Evolutionary conservation across 805 yeast species (phyloP), one percentile per base, ranked within the genome.

Genomic region (Lipomyces sp.): DNA sequence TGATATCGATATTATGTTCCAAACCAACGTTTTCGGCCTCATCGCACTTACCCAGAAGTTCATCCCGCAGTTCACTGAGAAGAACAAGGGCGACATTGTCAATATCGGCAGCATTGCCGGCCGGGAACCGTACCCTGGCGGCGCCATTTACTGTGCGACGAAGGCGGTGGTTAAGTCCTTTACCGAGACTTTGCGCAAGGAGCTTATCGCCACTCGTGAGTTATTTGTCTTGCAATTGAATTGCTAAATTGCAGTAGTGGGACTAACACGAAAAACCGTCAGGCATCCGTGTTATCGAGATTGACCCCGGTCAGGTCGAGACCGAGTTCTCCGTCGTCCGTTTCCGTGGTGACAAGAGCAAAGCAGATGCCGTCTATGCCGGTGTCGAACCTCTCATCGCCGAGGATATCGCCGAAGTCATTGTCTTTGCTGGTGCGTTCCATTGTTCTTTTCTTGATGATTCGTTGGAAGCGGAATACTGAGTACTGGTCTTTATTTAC

Each of bases 11-110:
- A 80, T 76, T 41, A 87, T 88, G 88, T 82, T 86, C 69, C 76
- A 83, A 62, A 88, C 96, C 52, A 91, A 90, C 64, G 96, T 91
- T 2, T 65, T 87, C 50, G 97, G 96, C 2, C 74, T 90, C 68
- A 85, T 90, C 53, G 79, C 84, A 28, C 69, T 90, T 55, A 89
- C 96, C 5, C 96, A 91, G 68, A 81, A 83, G 4, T 76, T 89
- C 23, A 69, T 91, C 40, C 83, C 83, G 36, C 77, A 78, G 44
- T 79, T 90, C 77, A 82, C 84, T 65, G 73, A 74, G 50, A 82
- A 84, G 61, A 81, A 84, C 79, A 49, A 73, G 63, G 71, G 77
- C 16, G 86, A 81, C 58, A 76, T 83, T 55, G 78, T 82, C 59
- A 80, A 80, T 64, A 63, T 82, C 49, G 86, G 87, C 22, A 80